Conservation (phyloP, 148 eudicot species). For the Rhododendron simsii region DNA sequence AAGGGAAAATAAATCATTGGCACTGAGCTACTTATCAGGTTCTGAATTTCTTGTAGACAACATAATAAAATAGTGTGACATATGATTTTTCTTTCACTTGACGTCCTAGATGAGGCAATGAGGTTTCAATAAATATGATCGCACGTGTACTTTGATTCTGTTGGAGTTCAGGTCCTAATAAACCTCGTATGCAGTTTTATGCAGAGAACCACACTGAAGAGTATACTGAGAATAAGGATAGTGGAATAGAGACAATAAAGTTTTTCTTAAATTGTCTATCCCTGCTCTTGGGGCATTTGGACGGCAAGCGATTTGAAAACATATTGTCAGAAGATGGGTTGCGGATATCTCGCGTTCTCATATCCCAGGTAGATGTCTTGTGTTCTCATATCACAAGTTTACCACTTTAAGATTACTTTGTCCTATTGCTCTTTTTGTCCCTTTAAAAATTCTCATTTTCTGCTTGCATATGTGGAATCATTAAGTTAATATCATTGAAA, state of each 20-base stretch:
- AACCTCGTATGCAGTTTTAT: constrained; percentile 48
- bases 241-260: constrained; percentile 52
- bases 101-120: background rate
- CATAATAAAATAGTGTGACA: no score
- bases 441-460: background rate
- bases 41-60: background rate
- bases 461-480: background rate
- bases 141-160: background rate
- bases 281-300: constrained; percentile 63
- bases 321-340: constrained; percentile 41
- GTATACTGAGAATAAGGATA: constrained; percentile 32
- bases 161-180: constrained; percentile 3
- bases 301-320: constrained; percentile 46
- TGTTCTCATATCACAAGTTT: background rate
- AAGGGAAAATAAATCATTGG: background rate
- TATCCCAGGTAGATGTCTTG: constrained; percentile 48
- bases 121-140: background rate
- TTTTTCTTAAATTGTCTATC: constrained; percentile 71
- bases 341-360: constrained; percentile 46
- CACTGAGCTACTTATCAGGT: background rate
- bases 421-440: background rate
- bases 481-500: background rate
- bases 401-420: background rate
- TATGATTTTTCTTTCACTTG: background rate
- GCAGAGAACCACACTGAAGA: constrained; percentile 46